Base-by-base conservation (phyloP, 768 basidiomycete genomes). In the Filobasidium floriforme region DNA sequence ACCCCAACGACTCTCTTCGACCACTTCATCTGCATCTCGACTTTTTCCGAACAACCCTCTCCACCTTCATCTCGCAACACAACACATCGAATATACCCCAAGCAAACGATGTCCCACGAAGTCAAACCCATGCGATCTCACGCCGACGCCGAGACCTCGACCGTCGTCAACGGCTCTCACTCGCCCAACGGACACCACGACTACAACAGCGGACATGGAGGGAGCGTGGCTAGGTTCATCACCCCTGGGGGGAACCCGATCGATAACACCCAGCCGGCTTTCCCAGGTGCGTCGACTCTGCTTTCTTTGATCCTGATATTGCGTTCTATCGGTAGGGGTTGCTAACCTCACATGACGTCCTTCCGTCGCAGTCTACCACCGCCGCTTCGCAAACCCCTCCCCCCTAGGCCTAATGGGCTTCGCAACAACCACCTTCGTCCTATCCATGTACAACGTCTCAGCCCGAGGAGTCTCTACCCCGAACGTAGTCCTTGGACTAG, bases 401-500 rank as follows among this genome's bases (percentile, higher is more conserved):
- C 79, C 79, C 4, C 66, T 80, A 14, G 78, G 79, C 66, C 68
- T 76, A 32, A 63, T 76, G 44, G 65, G 41, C 10, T 67, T 67
- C 59, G 66, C 69, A 4, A 72, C 73, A n/a, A 79, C 79, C 18
- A 79, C 78, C 26, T 79, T 80, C 64, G 67, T 80, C 46, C 67
- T 79, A 19, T 76, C 54, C 61, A 63, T 78, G 66, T 75, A 67
- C 73, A 80, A 79, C 63, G 73, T 78, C 61, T 55, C 66, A 0
- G 68, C 77, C 4, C 63, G 67, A 43, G 67, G 66, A 6, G 41
- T 68, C 63, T 62, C 40, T 12, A 57, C 59, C 3, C 66, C 57
- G 44, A 76, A 78, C 67, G 74, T 76, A 32, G 68, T 78, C 41
- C 65, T 78, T 28, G 92, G 90, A 60, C 90, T 93, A 90, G 89